Conservation (phyloP, 2,329 filamentous ascomycete species). For the Zarea fungicola region DNA sequence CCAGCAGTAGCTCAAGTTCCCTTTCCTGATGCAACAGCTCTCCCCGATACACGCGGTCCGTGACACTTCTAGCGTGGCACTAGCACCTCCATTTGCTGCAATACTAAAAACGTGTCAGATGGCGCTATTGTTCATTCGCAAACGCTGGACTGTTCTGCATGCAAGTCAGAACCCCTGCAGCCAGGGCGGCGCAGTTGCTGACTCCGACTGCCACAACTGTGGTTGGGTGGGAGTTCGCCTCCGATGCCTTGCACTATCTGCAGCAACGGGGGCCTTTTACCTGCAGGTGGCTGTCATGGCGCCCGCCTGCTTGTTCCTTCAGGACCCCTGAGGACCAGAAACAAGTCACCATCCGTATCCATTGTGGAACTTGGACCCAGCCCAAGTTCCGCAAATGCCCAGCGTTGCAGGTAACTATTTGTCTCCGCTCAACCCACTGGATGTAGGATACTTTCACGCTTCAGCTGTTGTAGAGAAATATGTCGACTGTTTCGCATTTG, state of each 20-base stretch:
- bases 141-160: neutral
- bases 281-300: too few relatives aligned
- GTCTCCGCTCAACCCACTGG: too few relatives aligned
- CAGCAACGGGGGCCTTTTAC: neutral
- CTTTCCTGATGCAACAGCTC: neutral
- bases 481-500: too few relatives aligned
- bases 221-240: neutral
- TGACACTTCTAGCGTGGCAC: constrained; percentile 7
- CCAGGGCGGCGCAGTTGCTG: too few relatives aligned
- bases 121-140: constrained; percentile 11
- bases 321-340: too few relatives aligned
- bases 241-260: neutral
- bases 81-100: neutral
- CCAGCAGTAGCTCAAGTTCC: constrained; percentile 9
- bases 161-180: constrained; percentile 2
- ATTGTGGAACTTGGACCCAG: too few relatives aligned
- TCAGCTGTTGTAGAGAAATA: too few relatives aligned
- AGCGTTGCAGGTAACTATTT: too few relatives aligned
- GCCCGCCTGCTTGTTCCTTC: too few relatives aligned
- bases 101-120: constrained; percentile 13
- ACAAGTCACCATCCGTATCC: too few relatives aligned
- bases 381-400: too few relatives aligned
- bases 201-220: neutral
- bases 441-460: too few relatives aligned
- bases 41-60: constrained; percentile 7